A percentile compares a stretch with the other conserved stretches of the same genome.
phyloP scores from a whole-genome alignment of 2,329 filamentous ascomycete species.

The Tolypocladium inflatum region DNA sequence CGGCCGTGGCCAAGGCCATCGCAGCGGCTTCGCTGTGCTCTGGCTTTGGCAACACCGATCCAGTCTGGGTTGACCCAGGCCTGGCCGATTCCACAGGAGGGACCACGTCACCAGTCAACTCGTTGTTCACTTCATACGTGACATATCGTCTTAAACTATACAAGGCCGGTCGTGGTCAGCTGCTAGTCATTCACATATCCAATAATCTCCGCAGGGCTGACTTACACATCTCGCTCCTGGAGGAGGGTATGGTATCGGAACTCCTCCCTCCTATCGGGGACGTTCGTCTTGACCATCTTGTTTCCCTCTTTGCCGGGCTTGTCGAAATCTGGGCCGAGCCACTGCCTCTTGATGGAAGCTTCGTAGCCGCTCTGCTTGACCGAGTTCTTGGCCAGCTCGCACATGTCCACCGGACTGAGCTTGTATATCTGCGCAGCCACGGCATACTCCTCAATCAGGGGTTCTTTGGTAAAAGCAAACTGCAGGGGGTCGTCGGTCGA shows the following conservation, averaged over 20 bases:
- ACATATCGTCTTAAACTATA: slow-evolving; percentile 35
- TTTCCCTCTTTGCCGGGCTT: slow-evolving; percentile 77
- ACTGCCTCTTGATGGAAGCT: slow-evolving; percentile 76
- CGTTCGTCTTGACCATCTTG: slow-evolving; percentile 90
- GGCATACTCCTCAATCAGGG: slow-evolving; percentile 94
- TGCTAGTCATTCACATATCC: neutral
- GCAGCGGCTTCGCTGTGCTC: neutral
- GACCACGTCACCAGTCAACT: slow-evolving; percentile 9
- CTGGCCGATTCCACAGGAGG: neutral
- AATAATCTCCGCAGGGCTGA: slow-evolving; percentile 6
- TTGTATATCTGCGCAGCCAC: slow-evolving; percentile 99
- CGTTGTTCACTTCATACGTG: slow-evolving; percentile 18
- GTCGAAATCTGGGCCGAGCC: slow-evolving; percentile 74
- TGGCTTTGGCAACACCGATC: neutral
- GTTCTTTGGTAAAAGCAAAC: slow-evolving; percentile 97
- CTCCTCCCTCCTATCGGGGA: slow-evolving; percentile 83
- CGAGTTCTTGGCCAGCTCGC: slow-evolving; percentile 91
- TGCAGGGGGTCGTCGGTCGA: slow-evolving; percentile 96
- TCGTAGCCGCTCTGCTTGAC: slow-evolving; percentile 95
- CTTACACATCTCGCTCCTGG: slow-evolving; percentile 78
- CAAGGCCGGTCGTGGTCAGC: neutral
- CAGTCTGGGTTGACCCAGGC: neutral
- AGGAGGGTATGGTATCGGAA: slow-evolving; percentile 80
- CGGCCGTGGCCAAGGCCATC: neutral
- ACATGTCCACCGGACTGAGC: slow-evolving; percentile 95